phyloP scores from a whole-genome alignment of 2,329 filamentous ascomycete species.

The Ascocoryne sarcoides region DNA sequence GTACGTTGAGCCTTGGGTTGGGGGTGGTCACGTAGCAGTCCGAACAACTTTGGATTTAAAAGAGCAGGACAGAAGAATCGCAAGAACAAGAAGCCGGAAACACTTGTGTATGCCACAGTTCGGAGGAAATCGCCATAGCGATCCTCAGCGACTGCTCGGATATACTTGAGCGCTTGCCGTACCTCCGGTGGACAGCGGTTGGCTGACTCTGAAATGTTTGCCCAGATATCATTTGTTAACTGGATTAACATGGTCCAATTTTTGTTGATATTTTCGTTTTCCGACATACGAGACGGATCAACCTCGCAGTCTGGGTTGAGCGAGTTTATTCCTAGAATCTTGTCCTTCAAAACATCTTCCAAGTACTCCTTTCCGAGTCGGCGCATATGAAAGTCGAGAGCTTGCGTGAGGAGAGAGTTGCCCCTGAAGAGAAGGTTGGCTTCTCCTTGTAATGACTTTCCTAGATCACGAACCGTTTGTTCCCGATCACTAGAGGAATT shows the following conservation, averaged over 20 bases:
- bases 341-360: slow-evolving; percentile 76
- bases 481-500: slow-evolving; percentile 58
- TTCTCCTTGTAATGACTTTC: slow-evolving; percentile 72
- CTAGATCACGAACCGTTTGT: slow-evolving; percentile 65
- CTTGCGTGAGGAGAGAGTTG: slow-evolving; percentile 88
- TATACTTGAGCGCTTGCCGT: slow-evolving; percentile 78
- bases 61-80: slow-evolving; percentile 96
- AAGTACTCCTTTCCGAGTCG: slow-evolving; percentile 88
- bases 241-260: slow-evolving; percentile 75
- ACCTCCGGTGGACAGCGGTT: slow-evolving; percentile 71
- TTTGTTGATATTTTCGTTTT: slow-evolving; percentile 61
- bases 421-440: slow-evolving; percentile 92
- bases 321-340: slow-evolving; percentile 81
- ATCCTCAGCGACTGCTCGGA: slow-evolving; percentile 86
- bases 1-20: slow-evolving; percentile 76
- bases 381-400: slow-evolving; percentile 92
- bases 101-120: slow-evolving; percentile 85
- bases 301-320: slow-evolving; percentile 90
- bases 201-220: slow-evolving; percentile 68
- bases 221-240: slow-evolving; percentile 78
- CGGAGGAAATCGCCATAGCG: slow-evolving; percentile 88
- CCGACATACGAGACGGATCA: slow-evolving; percentile 71
- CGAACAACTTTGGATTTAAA: slow-evolving; percentile 88
- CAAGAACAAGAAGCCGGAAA: slow-evolving; percentile 89
- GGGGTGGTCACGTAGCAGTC: slow-evolving; percentile 73